Conservation (phyloP, 768 basidiomycete genomes). For the Favolaschia claudopus region DNA sequence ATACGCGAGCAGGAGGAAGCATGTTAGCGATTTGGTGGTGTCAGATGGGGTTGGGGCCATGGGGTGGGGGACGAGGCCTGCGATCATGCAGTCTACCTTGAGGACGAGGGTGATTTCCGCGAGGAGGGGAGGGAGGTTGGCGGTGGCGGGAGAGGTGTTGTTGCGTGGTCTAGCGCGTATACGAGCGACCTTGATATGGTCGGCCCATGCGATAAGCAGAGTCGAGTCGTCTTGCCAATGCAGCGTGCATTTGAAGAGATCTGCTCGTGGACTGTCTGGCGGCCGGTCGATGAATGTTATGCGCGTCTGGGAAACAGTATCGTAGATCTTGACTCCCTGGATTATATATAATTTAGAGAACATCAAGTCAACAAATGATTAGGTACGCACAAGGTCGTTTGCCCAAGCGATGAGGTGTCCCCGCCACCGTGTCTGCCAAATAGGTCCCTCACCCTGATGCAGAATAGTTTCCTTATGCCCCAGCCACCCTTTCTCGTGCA, state of each 20-base stretch:
- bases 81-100: slow-evolving; percentile 94
- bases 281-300: slow-evolving; percentile 89
- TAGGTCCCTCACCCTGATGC: slow-evolving; percentile 88
- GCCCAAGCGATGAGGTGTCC: slow-evolving; percentile 94
- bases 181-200: slow-evolving; percentile 89
- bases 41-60: background rate
- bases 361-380: slow-evolving; percentile 2
- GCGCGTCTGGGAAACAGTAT: slow-evolving; percentile 75
- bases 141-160: slow-evolving; percentile 47
- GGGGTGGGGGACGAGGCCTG: slow-evolving; percentile 83
- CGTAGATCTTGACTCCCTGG: slow-evolving; percentile 96
- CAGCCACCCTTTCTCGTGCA: slow-evolving; percentile 96
- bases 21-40: slow-evolving; percentile 53
- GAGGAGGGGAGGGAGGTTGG: slow-evolving; percentile 63
- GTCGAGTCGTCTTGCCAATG: slow-evolving; percentile 94
- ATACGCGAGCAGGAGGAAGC: slow-evolving; percentile 90
- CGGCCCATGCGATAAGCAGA: slow-evolving; percentile 92
- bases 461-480: slow-evolving; percentile 90
- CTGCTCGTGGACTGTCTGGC: slow-evolving; percentile 84
- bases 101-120: slow-evolving; percentile 94
- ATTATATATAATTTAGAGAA: background rate
- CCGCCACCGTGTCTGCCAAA: slow-evolving; percentile 92
- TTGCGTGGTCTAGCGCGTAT: slow-evolving; percentile 68
- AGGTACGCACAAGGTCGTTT: slow-evolving; percentile 76
- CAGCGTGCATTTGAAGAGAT: slow-evolving; percentile 92